phyloP scores from a whole-genome alignment of 2,329 filamentous ascomycete genomes.

The Biscogniauxia sp. region DNA sequence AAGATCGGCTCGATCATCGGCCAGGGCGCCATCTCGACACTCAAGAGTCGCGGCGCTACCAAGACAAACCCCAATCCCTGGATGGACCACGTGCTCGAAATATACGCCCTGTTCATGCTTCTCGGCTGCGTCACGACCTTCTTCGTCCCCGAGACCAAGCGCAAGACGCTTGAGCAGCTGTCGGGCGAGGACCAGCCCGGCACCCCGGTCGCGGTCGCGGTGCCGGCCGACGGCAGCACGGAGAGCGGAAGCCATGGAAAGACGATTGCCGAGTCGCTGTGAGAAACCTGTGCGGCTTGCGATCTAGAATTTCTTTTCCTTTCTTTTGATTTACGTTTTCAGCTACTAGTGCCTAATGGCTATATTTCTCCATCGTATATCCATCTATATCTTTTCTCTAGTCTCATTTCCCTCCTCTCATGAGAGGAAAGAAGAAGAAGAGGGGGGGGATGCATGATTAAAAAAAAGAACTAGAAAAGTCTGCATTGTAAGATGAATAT shows the following conservation, averaged over 20 bases:
- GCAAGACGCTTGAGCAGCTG: slow-evolving; percentile 69
- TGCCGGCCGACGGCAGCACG: background rate
- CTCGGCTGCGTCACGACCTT: slow-evolving; percentile 66
- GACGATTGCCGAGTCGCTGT: slow-evolving; percentile 8
- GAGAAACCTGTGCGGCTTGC: background rate
- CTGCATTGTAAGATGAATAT: no score
- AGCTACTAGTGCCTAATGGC: no score
- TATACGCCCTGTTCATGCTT: slow-evolving; percentile 75
- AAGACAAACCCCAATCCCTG: slow-evolving; percentile 50
- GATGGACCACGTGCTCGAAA: slow-evolving; percentile 76
- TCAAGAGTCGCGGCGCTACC: slow-evolving; percentile 46
- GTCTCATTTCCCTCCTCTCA: background rate
- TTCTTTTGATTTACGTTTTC: no score
- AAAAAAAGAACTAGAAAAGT: no score
- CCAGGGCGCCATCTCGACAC: slow-evolving; percentile 55
- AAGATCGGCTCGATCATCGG: slow-evolving; percentile 58
- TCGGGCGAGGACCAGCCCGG: slow-evolving; percentile 34
- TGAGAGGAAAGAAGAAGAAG: background rate
- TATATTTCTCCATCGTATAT: no score
- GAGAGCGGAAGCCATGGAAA: slow-evolving; percentile 10
- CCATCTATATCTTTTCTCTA: background rate
- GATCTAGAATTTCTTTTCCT: background rate
- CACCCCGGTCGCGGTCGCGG: slow-evolving; percentile 3
- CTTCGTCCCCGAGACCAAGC: slow-evolving; percentile 71
- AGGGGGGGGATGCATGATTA: no score